These are phyloP conservation scores for Sordariomycetes sp. DNA, from an alignment of 2,329 filamentous ascomycete genomes.

Conservation along the genomic window DNA sequence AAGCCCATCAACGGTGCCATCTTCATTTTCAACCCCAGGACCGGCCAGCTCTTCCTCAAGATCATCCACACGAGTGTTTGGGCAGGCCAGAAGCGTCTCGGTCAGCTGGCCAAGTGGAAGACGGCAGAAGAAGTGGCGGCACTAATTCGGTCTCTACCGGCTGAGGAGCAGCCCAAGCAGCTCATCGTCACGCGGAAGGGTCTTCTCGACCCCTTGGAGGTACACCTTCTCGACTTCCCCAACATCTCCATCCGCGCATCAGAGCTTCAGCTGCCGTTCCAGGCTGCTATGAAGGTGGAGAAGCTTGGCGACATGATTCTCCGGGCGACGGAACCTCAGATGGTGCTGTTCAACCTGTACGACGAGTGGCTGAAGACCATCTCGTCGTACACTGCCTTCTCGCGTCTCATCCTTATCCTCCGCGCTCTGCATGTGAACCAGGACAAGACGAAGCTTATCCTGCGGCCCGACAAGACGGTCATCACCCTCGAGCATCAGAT, in stretches of 20 bases:
- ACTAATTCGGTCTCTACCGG: constrained; percentile 84
- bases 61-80: constrained; percentile 99
- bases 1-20: constrained; percentile 99
- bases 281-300: constrained; percentile 99
- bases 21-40: constrained; percentile 99
- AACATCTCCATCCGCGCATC: constrained; percentile 98
- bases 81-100: constrained; percentile 98
- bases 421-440: constrained; percentile 94
- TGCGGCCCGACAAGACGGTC: constrained; percentile 93
- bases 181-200: constrained; percentile 97
- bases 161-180: constrained; percentile 98
- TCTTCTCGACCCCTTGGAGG: constrained; percentile 89
- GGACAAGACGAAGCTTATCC: constrained; percentile 92
- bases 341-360: constrained; percentile 98
- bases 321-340: constrained; percentile 95
- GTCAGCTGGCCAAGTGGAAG: constrained; percentile 98
- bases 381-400: constrained; percentile 97
- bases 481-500: constrained; percentile 99
- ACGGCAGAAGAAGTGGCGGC: constrained; percentile 99
- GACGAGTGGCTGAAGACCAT: constrained; percentile 99
- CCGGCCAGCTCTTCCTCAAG: constrained; percentile 94
- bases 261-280: constrained; percentile 93
- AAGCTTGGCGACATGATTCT: constrained; percentile 99
- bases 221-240: constrained; percentile 94
- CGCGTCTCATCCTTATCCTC: constrained; percentile 81